Conservation (phyloP, 768 basidiomycete genomes). For the Phaeotremella fagi region DNA sequence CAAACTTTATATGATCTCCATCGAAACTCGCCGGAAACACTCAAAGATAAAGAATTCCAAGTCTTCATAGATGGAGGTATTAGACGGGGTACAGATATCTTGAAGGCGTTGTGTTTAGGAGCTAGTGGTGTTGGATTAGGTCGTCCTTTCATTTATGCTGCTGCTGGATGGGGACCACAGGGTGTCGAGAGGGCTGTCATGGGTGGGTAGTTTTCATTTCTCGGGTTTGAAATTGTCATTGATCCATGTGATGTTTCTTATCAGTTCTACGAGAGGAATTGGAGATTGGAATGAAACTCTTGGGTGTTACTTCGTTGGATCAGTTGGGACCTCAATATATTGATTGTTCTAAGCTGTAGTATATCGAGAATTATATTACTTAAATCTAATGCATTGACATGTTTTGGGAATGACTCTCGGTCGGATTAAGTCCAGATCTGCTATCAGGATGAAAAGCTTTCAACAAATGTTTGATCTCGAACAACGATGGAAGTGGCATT, state of each 20-base stretch:
- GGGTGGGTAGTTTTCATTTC: constrained; percentile 19
- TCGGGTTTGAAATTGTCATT: too few species aligned
- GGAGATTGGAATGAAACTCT: constrained; percentile 64
- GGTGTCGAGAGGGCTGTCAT: constrained; percentile 33
- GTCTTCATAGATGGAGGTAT: constrained; percentile 55
- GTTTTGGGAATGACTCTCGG: too few species aligned
- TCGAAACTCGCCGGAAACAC: constrained; percentile 50
- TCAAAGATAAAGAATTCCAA: constrained; percentile 49
- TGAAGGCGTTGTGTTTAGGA: constrained; percentile 56
- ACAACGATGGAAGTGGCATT: too few species aligned
- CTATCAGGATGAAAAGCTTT: too few species aligned
- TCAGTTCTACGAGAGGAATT: constrained; percentile 70
- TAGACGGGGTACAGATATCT: constrained; percentile 53
- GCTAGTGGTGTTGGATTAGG: constrained; percentile 83
- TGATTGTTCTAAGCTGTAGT: constrained; percentile 19
- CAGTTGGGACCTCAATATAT: constrained; percentile 72
- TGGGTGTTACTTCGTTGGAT: constrained; percentile 62
- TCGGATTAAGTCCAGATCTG: too few species aligned
- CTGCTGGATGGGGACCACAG: constrained; percentile 39
- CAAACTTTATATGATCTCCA: constrained; percentile 55
- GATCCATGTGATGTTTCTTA: neutral
- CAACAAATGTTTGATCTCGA: too few species aligned
- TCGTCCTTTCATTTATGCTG: constrained; percentile 72
- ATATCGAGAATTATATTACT: neutral
- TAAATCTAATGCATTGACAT: neutral